Base-by-base conservation (phyloP, 192 early-diverging fungal genomes). In the Podila epicladia region DNA sequence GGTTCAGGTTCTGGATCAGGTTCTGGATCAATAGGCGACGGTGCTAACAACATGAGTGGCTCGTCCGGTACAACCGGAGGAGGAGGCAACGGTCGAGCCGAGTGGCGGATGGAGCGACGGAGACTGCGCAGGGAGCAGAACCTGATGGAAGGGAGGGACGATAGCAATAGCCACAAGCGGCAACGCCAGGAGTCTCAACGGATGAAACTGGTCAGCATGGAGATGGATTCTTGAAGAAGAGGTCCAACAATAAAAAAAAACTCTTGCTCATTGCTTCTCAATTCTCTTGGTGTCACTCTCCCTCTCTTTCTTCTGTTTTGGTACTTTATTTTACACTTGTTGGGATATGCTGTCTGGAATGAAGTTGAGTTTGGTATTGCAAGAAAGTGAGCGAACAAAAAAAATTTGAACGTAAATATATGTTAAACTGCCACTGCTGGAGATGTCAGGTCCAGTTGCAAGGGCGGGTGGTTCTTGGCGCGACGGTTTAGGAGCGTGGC, bases 401-500 rank as follows among this genome's bases (percentile, higher is more conserved):
- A 49, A 7, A 72, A 37, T 9, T 50, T 20, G 13, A 51, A 55
- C 57, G 22, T 29, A 57, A 62, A 58, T 58, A 35, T 41, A 62
- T 45, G 60, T 57, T 11, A 73, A 37, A 73, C 49, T 6, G 29
- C 63, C 9, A 66, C 5, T 19, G 62, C n/a, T 9, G 38, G 58
- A 26, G 29, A 22, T n/a, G 64, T 32, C 62, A 20, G 37, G 19
- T 41, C 13, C 62, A 64, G 11, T 1, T 26, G 31, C 26, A 51
- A 57, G 20, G 68, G 48, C 12, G 58, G 45, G 1, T 60, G 33
- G 29, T 79, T 58, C 64, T 82, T 85, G 22, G 72, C 71, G 15
- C 84, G 60, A 60, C 84, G 76, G 32, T 75, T 76, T 37, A 85
- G 41, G 7, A 85, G 62, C 11, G 84, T 85, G 11, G 84, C 84